phyloP scores from a whole-genome alignment of 2,329 filamentous ascomycete genomes.

The Ophiostoma montium region DNA sequence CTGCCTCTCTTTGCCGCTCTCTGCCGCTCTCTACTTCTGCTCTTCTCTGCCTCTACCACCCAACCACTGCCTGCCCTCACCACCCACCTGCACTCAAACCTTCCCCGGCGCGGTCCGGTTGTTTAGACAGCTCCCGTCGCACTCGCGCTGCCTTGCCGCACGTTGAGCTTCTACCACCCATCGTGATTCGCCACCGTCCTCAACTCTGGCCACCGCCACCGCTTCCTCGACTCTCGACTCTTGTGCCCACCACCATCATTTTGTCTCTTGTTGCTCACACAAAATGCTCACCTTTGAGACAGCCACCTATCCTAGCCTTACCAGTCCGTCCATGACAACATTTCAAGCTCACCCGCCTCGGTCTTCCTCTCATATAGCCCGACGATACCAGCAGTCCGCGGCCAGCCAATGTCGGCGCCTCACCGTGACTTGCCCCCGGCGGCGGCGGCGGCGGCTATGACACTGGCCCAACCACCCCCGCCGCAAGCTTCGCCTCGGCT shows the following conservation, averaged over 20 bases:
- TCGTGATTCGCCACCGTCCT: background rate
- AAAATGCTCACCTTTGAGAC: constrained; percentile 48
- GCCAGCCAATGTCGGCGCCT: constrained; percentile 51
- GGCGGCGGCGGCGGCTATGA: constrained; percentile 51
- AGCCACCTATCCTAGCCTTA: constrained; percentile 45
- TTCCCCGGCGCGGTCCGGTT: too few species aligned
- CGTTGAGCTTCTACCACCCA: too few species aligned
- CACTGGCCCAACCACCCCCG: constrained; percentile 33
- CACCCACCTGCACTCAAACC: too few species aligned
- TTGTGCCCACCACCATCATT: background rate
- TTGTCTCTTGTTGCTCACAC: constrained; percentile 14
- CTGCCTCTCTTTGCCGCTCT: background rate
- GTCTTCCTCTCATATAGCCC: constrained; percentile 32
- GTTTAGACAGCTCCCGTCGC: too few species aligned
- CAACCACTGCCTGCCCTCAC: too few species aligned
- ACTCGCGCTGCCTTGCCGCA: too few species aligned
- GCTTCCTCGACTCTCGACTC: background rate
- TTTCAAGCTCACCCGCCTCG: constrained; percentile 25
- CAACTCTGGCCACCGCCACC: constrained; percentile 6
- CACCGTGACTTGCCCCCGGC: constrained; percentile 57
- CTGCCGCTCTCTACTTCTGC: background rate
- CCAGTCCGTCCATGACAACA: constrained; percentile 46
- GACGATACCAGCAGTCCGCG: constrained; percentile 11
- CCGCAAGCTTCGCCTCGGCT: constrained; percentile 15
- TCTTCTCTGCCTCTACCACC: background rate